Conservation (phyloP, 2,329 filamentous ascomycete genomes). For the Nemania sp. region DNA sequence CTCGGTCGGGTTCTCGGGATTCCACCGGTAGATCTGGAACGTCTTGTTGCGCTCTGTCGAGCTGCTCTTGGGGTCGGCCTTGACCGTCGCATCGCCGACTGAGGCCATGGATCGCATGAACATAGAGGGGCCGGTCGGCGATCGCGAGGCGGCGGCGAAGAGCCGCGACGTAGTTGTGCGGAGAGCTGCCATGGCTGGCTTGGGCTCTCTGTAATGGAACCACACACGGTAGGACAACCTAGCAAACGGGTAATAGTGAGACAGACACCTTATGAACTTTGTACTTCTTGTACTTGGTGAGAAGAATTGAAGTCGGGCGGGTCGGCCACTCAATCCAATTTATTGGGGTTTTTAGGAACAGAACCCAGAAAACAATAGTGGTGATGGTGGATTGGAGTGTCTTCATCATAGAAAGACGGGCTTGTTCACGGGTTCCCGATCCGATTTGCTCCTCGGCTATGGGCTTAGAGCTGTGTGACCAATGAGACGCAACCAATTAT, state of each 20-base stretch:
- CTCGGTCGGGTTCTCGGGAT: conserved; percentile 85
- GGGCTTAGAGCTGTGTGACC: conserved; percentile 26
- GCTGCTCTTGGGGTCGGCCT: conserved; percentile 61
- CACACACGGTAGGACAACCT: too few species aligned
- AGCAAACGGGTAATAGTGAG: too few species aligned
- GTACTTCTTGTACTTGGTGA: background rate
- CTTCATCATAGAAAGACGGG: conserved; percentile 37
- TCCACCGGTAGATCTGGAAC: conserved; percentile 99
- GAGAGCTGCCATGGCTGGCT: conserved; percentile 61
- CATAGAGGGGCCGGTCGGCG: conserved; percentile 44
- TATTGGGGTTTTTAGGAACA: too few species aligned
- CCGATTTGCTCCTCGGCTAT: conserved; percentile 39
- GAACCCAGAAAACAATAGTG: too few species aligned
- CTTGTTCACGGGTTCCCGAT: conserved; percentile 26
- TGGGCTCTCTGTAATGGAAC: conserved; percentile 4
- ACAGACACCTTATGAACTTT: too few species aligned
- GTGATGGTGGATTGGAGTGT: too few species aligned
- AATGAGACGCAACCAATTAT: conserved; percentile 38
- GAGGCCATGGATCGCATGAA: conserved; percentile 59
- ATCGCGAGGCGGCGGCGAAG: conserved; percentile 51
- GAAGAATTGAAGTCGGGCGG: background rate
- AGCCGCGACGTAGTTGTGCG: conserved; percentile 59
- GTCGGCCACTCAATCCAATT: too few species aligned
- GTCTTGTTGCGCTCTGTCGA: conserved; percentile 75
- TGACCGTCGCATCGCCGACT: conserved; percentile 61